Evolutionary conservation across 2,329 filamentous ascomycete genomes (phyloP), one percentile per base, ranked within the genome.

Genomic region (Balansia obtecta): DNA sequence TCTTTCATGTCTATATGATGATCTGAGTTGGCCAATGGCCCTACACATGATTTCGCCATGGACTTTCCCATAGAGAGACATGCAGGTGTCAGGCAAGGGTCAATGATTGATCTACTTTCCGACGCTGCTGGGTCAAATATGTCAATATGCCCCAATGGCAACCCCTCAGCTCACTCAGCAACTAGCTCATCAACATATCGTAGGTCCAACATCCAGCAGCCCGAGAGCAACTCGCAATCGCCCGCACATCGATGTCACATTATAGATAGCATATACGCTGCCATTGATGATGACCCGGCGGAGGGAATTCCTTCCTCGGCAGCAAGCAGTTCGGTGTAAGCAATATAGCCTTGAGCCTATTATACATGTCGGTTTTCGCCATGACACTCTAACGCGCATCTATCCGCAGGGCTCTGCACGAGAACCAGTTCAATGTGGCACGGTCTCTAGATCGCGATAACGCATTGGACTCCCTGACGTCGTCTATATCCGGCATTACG

Each of bases 401-500:
- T 27, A 27, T 27, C 27, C 27, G 20, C n/a, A 52, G 50, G 38
- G 38, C 47, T 16, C 49, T 33, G 16, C 57, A 57, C 39, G 54
- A 49, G 15, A 52, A 59, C 45, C 55, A 57, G 15, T 34, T 46
- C 47, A 38, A 55, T 5, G 46, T 52, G n/a, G 46, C 56, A n/a
- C 55, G 52, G 9, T 49, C 54, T 34, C 47, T 52, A 16, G 32
- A 54, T 50, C 44, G 54, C 34, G 52, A 60, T 18, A 59, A 53
- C 34, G 50, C 61, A 55, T 53, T 60, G 59, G 57, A 68, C 61
- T 77, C 74, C 37, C 67, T 76, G 54, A 67, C 69, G 44, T 81
- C 78, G 13, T 77, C 77, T n/a, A 65, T 73, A 18, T 76, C 75
- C 16, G 68, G 65, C 51, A 55, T 74, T 33, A 76, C 77, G 53